These are phyloP conservation scores for Isochrysis galbana DNA, from an alignment of 78 protist species.

Conservation along the genomic window DNA sequence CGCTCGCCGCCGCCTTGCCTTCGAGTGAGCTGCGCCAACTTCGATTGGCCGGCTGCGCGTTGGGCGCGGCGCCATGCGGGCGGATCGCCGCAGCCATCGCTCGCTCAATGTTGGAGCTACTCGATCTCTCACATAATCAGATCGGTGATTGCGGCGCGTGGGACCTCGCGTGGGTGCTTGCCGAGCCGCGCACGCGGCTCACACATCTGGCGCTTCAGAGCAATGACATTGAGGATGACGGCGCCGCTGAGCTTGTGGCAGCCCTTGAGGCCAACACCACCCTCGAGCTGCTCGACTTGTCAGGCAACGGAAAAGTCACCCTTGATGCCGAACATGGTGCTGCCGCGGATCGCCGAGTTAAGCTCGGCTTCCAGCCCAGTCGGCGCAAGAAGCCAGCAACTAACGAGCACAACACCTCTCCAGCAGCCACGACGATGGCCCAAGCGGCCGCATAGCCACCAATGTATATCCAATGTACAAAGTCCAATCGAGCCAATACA, in stretches of 20 bases:
- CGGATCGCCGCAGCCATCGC: background rate
- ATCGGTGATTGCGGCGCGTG: conserved; percentile 1
- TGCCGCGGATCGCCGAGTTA: background rate
- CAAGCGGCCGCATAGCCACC: too few relatives aligned
- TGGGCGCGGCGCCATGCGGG: background rate
- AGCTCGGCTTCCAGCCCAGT: background rate
- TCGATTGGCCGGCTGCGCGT: background rate
- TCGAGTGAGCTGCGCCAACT: background rate
- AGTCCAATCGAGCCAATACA: too few relatives aligned
- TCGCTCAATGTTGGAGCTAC: background rate
- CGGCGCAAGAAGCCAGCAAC: too few relatives aligned
- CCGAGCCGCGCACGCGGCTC: background rate
- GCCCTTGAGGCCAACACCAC: background rate
- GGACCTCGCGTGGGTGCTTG: conserved; percentile 1
- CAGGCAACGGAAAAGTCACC: background rate
- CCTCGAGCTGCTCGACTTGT: background rate
- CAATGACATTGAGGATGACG: background rate
- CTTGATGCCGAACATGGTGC: background rate
- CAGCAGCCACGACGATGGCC: too few relatives aligned
- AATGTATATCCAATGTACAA: too few relatives aligned
- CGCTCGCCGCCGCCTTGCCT: background rate
- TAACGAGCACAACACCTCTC: too few relatives aligned
- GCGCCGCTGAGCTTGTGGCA: background rate
- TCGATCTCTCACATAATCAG: background rate
- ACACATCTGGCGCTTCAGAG: background rate